These are phyloP conservation scores for Chimonanthus praecox DNA, from an alignment of 164 flowering plant genomes.

Conservation along the genomic window DNA sequence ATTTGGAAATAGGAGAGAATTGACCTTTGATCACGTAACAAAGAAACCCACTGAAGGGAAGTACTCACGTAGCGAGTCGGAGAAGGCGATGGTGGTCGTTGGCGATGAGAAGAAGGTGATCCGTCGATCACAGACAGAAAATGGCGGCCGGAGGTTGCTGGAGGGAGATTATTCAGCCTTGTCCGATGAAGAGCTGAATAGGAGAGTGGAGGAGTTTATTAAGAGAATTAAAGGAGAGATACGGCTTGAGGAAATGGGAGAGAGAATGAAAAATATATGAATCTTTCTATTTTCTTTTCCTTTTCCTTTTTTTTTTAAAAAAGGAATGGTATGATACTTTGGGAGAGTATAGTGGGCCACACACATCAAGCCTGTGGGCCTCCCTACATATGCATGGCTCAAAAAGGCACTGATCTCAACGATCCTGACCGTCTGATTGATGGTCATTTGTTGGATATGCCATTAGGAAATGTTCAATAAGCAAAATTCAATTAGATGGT, in stretches of 20 bases:
- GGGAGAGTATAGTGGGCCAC: not conserved
- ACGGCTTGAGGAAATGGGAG: constrained; percentile 32
- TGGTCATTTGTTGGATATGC: no score
- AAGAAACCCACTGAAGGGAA: not conserved
- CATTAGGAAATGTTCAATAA: no score
- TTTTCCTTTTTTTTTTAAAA: no score
- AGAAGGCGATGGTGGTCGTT: constrained; percentile 5
- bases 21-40: not conserved
- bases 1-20: not conserved
- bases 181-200: constrained; percentile 52
- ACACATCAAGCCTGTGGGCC: no score
- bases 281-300: not conserved
- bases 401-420: no score
- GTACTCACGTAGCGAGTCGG: constrained; percentile 20
- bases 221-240: constrained; percentile 44
- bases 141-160: not conserved
- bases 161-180: constrained; percentile 30
- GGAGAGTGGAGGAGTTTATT: constrained; percentile 63
- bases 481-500: no score
- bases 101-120: constrained; percentile 7
- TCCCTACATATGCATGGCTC: no score
- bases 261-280: not conserved
- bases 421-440: no score
- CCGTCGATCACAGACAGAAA: constrained; percentile 16
- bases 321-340: not conserved